A percentile compares a stretch with the other conserved stretches of the same genome.
Evolutionary conservation across 768 basidiomycete genomes (phyloP).

Genomic region (Saitozyma sp.): DNA sequence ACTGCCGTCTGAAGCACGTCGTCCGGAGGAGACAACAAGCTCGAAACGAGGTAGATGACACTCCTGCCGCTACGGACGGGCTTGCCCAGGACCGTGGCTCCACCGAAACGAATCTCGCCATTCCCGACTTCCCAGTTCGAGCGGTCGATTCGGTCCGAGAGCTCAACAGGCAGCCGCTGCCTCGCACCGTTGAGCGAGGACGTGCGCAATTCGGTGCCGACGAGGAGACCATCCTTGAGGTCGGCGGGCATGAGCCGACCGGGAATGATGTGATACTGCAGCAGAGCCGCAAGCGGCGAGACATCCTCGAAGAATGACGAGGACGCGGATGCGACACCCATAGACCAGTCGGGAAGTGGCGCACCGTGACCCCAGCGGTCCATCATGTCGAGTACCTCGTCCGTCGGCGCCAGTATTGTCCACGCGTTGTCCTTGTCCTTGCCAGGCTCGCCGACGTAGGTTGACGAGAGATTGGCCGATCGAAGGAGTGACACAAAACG

Average conservation of each 20-base stretch:
- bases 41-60: conserved; percentile 84
- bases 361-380: conserved; percentile 31
- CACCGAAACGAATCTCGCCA: conserved; percentile 72
- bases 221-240: conserved; percentile 69
- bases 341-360: not conserved
- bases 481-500: conserved; percentile 85
- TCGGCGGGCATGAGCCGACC: conserved; percentile 72
- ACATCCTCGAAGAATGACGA: conserved; percentile 12
- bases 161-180: conserved; percentile 51
- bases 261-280: conserved; percentile 90
- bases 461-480: conserved; percentile 66
- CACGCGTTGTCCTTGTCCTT: conserved; percentile 56
- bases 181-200: conserved; percentile 54
- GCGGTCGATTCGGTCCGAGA: conserved; percentile 31
- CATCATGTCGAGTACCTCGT: conserved; percentile 67
- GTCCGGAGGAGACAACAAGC: conserved; percentile 75
- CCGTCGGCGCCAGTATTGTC: conserved; percentile 88
- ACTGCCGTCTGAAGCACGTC: conserved; percentile 79
- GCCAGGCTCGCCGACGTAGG: conserved; percentile 47
- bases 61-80: conserved; percentile 73
- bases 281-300: conserved; percentile 61
- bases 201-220: conserved; percentile 69
- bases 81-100: conserved; percentile 74
- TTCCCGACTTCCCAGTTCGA: conserved; percentile 45
- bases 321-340: not conserved